Evolutionary conservation across 2,329 filamentous ascomycete genomes (phyloP).

Genomic region (Colletotrichum sp.): DNA sequence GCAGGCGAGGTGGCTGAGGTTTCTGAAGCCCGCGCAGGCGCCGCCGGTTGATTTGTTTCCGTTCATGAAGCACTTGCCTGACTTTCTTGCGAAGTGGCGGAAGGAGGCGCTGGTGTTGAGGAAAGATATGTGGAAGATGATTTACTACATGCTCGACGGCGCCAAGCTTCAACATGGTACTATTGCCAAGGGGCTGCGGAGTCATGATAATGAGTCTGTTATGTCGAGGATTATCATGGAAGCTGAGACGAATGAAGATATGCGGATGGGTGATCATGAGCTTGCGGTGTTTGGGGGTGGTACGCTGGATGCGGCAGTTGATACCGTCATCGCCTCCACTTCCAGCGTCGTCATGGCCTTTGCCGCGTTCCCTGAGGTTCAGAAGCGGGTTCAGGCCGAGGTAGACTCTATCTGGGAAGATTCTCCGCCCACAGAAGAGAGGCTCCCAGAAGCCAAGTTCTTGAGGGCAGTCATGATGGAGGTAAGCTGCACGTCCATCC

Average conservation of each 20-base stretch:
- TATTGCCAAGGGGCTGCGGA: conserved; percentile 30
- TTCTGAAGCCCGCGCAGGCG: conserved; percentile 28
- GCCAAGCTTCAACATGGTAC: conserved; percentile 32
- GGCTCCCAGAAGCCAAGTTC: conserved; percentile 24
- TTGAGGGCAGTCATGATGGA: conserved; percentile 26
- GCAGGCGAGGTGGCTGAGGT: conserved; percentile 26
- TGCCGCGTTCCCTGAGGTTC: conserved; percentile 23
- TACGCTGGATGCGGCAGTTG: conserved; percentile 3
- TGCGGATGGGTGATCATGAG: neutral
- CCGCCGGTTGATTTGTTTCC: conserved; percentile 30
- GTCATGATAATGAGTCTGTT: conserved; percentile 44
- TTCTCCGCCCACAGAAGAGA: conserved; percentile 33
- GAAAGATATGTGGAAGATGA: conserved; percentile 39
- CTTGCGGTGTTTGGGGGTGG: neutral
- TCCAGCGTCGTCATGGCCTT: conserved; percentile 25
- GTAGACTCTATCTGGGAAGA: conserved; percentile 27
- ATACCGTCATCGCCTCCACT: neutral
- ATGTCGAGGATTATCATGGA: conserved; percentile 44
- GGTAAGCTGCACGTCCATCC: too few species aligned
- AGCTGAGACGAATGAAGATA: conserved; percentile 30
- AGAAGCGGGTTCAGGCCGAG: conserved; percentile 29
- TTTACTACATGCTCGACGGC: conserved; percentile 40
- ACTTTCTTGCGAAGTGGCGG: conserved; percentile 51
- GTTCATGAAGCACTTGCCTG: conserved; percentile 44
- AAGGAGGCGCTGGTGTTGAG: conserved; percentile 43